Evolutionary conservation across 2,329 filamentous ascomycete genomes (phyloP).

Genomic region (Ilyonectria robusta): DNA sequence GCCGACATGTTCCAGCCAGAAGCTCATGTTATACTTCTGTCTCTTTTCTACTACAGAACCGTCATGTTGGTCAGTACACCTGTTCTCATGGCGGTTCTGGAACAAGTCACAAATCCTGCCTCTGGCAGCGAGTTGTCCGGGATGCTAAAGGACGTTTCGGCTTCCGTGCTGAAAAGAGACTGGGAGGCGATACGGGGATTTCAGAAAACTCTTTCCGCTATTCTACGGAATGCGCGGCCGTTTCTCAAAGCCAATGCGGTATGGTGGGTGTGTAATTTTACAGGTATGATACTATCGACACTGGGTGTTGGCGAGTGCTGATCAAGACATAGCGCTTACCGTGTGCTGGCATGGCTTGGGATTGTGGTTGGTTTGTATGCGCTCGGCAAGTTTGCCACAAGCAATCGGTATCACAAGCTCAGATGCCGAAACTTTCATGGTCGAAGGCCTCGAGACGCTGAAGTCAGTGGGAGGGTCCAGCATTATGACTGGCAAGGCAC

Average conservation of each 20-base stretch:
- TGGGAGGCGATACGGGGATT: constrained; percentile 38
- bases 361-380: constrained; percentile 44
- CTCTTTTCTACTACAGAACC: constrained; percentile 22
- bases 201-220: constrained; percentile 34
- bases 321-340: constrained; percentile 40
- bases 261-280: constrained; percentile 53
- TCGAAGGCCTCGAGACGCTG: constrained; percentile 33
- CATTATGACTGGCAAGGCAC: constrained; percentile 42
- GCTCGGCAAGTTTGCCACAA: constrained; percentile 15
- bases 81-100: constrained; percentile 36
- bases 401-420: constrained; percentile 24
- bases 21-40: constrained; percentile 19
- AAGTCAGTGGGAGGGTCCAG: constrained; percentile 38
- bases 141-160: constrained; percentile 33
- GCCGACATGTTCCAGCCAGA: constrained; percentile 21
- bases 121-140: constrained; percentile 14
- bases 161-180: constrained; percentile 42
- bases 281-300: constrained; percentile 40
- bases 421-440: constrained; percentile 34
- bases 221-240: constrained; percentile 33
- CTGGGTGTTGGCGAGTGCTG: background rate
- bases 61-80: constrained; percentile 22
- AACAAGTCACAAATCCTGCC: constrained; percentile 28
- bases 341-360: constrained; percentile 48
- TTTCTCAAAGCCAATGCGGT: constrained; percentile 47